Evolutionary conservation across 306 rosid genomes (phyloP), one percentile per base, ranked within the genome.

Genomic region (Parietaria judaica): DNA sequence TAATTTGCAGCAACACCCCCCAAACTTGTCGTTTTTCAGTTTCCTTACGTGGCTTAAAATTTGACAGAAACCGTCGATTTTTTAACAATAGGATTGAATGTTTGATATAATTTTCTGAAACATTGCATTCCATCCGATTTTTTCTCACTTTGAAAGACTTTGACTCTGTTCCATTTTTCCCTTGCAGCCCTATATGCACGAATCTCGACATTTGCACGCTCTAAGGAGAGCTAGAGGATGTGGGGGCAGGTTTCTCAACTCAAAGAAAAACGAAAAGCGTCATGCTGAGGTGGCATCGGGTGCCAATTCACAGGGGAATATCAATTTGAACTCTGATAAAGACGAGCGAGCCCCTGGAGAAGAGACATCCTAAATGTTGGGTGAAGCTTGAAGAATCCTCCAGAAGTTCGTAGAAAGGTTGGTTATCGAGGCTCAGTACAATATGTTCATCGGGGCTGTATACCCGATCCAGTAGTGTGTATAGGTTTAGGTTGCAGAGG

Each of bases 101-200:
- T 16, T 38, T 5, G 41, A 16, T 16, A 50, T 51, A 9, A 35
- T 36, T 56, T 17, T 58, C 17, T 60, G 11, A 2, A 11, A 8
- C 41, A 17, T 43, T 3, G 36, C 15, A 4, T 1, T 10, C 43
- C 13, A 8, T 14, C 14, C 31, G 34, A 11, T 34, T 6, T 63
- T 31, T 7, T 63, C 14, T 11, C 47, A 3, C 56, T 31, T n/a
- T 8, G 17, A 23, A 47, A 34, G 10, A 36, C 10, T n/a, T 5
- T 16, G 16, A 65, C 31, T 53, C 14, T 7, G 11, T 43, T 14
- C 38, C 36, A 62, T 68, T 60, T 49, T 50, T 66, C 55, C 61
- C 52, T 79, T 77, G 87, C 89, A 89, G 97, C 97, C 97, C 38
- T 89, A 89, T 72, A 67, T 86, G 86, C 97, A 89, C 36, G 97